Base-by-base conservation (phyloP, 768 basidiomycete species). In the Russula ochroleuca region DNA sequence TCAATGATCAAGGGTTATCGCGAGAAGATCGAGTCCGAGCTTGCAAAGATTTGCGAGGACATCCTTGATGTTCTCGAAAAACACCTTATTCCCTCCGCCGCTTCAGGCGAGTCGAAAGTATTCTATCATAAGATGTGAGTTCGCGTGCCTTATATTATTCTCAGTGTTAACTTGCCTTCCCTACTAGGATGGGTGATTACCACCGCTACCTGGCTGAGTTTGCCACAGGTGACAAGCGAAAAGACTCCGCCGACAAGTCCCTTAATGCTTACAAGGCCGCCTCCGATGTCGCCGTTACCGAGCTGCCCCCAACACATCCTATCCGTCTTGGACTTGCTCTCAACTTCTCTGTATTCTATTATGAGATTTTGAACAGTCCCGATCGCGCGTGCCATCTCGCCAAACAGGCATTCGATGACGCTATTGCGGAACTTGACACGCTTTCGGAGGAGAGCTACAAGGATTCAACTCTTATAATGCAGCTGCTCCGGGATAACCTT, bases 321-420 rank as follows among this genome's bases (percentile, higher is more conserved):
- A 98, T 98, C 78, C 94, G 95, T 73, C 92, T 98, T 67, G 96
- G 96, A 77, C 90, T 98, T 60, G 95, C 95, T 51, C 84, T 98
- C 73, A 98, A 98, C 85, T 98, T 98, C 86, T 97, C 94, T 59
- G 95, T 98, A 55, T 98, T 98, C 85, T 98, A 98, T 85, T 97
- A 97, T 80, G 95, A 98, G 79, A 97, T 98, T 75, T 87, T 97
- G 77, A 97, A 97, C 86, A 91, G 90, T 78, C 94, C 96, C 70
- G 95, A 97, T 78, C 92, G 94, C 77, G 96, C 52, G 21, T 54
- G 52, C 14, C 52, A 54, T 54, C 52, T 54, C 21, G 52, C 52
- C 13, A 98, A 98, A 82, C 94, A 97, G 78, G 95, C 96, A 9
- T 98, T 98, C 77, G 95, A 98, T 68, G 95, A 98, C 76, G 96